A percentile compares a stretch with the other conserved stretches of the same genome.
phyloP scores from a whole-genome alignment of 148 eudicot genomes.

The Chenopodium album region DNA sequence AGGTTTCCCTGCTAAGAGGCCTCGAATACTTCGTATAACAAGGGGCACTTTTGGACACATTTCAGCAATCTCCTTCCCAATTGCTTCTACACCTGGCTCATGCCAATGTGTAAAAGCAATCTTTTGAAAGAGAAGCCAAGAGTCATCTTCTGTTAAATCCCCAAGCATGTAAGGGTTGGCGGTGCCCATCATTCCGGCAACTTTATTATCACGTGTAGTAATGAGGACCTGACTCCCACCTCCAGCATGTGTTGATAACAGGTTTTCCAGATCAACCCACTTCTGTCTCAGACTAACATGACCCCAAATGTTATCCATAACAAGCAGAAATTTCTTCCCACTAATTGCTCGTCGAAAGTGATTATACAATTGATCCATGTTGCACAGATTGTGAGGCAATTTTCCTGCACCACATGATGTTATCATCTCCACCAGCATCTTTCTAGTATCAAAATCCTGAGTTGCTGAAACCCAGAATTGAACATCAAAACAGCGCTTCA shows the following conservation, averaged over 20 bases:
- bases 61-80: background rate
- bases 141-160: background rate
- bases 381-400: background rate
- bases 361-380: background rate
- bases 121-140: background rate
- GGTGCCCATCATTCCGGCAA: too few relatives aligned
- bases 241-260: background rate
- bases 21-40: too few relatives aligned
- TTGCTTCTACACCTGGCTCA: background rate
- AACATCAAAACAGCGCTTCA: conserved; percentile 1
- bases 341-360: background rate
- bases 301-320: conserved; percentile 15
- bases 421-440: background rate
- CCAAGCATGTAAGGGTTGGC: background rate
- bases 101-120: background rate
- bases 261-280: background rate
- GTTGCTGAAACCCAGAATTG: conserved; percentile 9
- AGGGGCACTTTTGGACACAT: background rate
- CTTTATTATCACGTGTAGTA: too few relatives aligned
- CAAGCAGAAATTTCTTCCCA: conserved; percentile 1
- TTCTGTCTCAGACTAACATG: background rate
- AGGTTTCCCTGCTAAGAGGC: too few relatives aligned
- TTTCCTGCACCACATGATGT: background rate
- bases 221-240: too few relatives aligned
- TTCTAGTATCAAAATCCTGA: background rate